These are phyloP conservation scores for Chrysoporthe cubensis DNA, from an alignment of 2,329 filamentous ascomycete species.

Conservation along the genomic window DNA sequence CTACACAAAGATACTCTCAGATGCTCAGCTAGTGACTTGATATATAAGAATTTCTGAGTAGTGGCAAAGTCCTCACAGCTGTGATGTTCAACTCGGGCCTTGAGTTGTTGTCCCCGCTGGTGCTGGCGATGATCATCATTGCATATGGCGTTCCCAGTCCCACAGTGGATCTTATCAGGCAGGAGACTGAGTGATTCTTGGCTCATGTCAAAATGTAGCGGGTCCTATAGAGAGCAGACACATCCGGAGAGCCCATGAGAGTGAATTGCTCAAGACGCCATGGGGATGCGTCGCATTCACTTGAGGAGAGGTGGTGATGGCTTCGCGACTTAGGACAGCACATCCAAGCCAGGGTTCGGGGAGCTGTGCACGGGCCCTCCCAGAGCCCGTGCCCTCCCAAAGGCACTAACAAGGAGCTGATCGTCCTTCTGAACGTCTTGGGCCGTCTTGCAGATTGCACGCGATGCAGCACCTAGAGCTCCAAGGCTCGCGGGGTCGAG, in stretches of 20 bases:
- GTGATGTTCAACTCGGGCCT: no score
- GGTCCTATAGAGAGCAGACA: not conserved
- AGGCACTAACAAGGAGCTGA: not conserved
- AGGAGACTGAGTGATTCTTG: not conserved
- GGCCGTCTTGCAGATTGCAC: slow-evolving; percentile 11
- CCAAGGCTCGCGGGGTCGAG: slow-evolving; percentile 15
- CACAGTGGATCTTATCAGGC: not conserved
- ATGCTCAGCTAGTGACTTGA: no score
- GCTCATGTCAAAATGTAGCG: not conserved
- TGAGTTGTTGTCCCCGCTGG: no score
- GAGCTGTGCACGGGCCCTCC: not conserved
- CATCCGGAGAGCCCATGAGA: fast-evolving
- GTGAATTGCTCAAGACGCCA: not conserved
- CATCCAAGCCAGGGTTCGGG: not conserved
- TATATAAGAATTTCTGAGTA: no score
- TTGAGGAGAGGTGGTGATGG: slow-evolving; percentile 1
- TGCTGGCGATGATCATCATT: no score
- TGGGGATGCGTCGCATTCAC: not conserved
- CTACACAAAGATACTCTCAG: no score
- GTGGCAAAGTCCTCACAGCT: no score
- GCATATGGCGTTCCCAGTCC: no score
- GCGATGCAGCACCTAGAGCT: slow-evolving; percentile 25
- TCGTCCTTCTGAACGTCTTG: not conserved
- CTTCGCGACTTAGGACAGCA: not conserved
- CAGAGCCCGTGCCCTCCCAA: not conserved